Evolutionary conservation across 2,329 filamentous ascomycete genomes (phyloP), one percentile per base, ranked within the genome.

Genomic region (Fusarium ramigenum): DNA sequence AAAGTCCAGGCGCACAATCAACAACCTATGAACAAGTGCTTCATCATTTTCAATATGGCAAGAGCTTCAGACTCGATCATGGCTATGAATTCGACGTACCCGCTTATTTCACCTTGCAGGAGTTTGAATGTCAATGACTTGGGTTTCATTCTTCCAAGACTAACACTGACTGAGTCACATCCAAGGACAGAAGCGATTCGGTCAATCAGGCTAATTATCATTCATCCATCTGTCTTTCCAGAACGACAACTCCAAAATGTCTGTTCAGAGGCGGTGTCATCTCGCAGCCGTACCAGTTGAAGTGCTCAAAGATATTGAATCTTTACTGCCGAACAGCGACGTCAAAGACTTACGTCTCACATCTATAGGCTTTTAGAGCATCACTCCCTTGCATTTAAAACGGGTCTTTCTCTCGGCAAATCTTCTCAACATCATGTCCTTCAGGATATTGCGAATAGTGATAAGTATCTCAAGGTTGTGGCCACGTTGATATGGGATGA

Each of bases 401-500:
- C 79, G 82, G 32, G 80, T 84, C 9, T 85, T 83, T 61, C 70
- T 86, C 16, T 84, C 82, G 10, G 78, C 84, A 9, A 84, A 83
- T 56, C 79, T 79, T 8, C 76, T 18, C 28, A 81, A 85, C 57
- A 71, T 86, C 10, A 49, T 6, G 82, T 83, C 9, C 79, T 83
- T 28, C 75, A 78, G 5, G 75, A 78, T 19, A 74, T 86, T 56
- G 80, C 84, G 14, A 70, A 80, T 15, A 80, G 85, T 66, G 78
- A 81, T 9, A 63, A 46, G 2, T 81, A 82, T 54, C 78, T 80
- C 8, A 50, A 71, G 2, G 43, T 66, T 3, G 75, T 86, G 12
- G 68, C 53, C 7, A 83, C 86, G 61, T 79, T 85, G 9, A 77
- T 86, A 39, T 85, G 80, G 80, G 80, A 84, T 30, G 81, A 83